These are phyloP conservation scores for Cryptococcus sp. DNA, from an alignment of 1,284 basidiomycete genomes.

Conservation along the genomic window DNA sequence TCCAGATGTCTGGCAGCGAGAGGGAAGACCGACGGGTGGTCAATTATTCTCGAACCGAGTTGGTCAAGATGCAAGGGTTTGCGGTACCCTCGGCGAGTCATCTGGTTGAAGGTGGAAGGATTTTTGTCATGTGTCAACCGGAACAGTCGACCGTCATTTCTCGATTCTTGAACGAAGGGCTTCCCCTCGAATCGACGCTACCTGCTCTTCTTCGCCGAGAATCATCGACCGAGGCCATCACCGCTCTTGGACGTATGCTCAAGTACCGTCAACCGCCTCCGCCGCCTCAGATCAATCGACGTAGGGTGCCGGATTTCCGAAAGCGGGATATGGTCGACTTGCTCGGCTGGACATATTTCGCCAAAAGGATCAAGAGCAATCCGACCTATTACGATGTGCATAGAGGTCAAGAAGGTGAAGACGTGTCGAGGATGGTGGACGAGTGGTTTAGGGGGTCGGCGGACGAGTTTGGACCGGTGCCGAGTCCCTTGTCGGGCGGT, in stretches of 20 bases:
- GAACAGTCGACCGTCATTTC: conserved; percentile 72
- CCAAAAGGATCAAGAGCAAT: conserved; percentile 66
- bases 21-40: conserved; percentile 60
- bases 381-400: conserved; percentile 76
- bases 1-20: conserved; percentile 46
- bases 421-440: conserved; percentile 68
- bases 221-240: conserved; percentile 1
- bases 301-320: conserved; percentile 45
- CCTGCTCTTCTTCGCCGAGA: conserved; percentile 35
- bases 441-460: conserved; percentile 19
- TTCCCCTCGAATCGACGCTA: conserved; percentile 80
- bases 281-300: conserved; percentile 19
- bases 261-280: conserved; percentile 18
- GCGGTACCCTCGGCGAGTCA: conserved; percentile 52
- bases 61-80: conserved; percentile 85
- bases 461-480: conserved; percentile 6
- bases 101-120: conserved; percentile 53
- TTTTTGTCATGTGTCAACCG: conserved; percentile 79
- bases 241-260: conserved; percentile 36
- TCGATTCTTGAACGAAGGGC: conserved; percentile 75
- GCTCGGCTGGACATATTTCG: conserved; percentile 76
- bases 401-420: conserved; percentile 50
- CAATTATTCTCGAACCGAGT: conserved; percentile 74
- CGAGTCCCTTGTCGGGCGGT: no score
- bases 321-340: conserved; percentile 69